phyloP scores from a whole-genome alignment of 441 rosid species.

The Gossypium schwendimanii region DNA sequence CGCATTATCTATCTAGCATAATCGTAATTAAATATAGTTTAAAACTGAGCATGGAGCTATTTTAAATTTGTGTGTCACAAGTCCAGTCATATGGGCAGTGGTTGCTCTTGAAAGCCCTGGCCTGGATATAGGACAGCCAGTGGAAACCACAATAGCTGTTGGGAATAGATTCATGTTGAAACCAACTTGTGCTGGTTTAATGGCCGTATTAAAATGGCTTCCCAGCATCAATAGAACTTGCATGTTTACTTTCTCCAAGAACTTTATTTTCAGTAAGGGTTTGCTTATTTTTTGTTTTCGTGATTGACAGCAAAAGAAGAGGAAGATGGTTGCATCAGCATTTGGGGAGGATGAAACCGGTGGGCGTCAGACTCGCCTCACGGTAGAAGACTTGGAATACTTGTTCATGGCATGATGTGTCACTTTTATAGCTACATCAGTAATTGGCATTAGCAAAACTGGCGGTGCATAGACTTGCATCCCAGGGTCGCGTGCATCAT shows the following conservation, averaged over 20 bases:
- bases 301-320: constrained; percentile 72
- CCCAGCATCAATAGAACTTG: background rate
- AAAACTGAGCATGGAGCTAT: background rate
- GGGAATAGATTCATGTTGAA: background rate
- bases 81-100: background rate
- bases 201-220: background rate
- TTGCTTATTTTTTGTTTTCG: background rate
- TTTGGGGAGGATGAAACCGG: constrained; percentile 83
- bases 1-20: background rate
- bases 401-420: constrained; percentile 61
- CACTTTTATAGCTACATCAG: background rate
- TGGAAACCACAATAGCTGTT: too few relatives aligned
- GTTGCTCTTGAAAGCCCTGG: background rate
- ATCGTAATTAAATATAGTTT: background rate
- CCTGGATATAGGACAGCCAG: background rate
- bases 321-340: constrained; percentile 87
- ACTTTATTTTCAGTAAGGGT: background rate
- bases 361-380: constrained; percentile 65
- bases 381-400: constrained; percentile 75
- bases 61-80: background rate
- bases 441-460: background rate
- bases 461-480: background rate
- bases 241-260: background rate
- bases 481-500: background rate
- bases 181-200: background rate